Evolutionary conservation across 768 basidiomycete genomes (phyloP), one percentile per base, ranked within the genome.

Genomic region (Boletus reticuloceps): DNA sequence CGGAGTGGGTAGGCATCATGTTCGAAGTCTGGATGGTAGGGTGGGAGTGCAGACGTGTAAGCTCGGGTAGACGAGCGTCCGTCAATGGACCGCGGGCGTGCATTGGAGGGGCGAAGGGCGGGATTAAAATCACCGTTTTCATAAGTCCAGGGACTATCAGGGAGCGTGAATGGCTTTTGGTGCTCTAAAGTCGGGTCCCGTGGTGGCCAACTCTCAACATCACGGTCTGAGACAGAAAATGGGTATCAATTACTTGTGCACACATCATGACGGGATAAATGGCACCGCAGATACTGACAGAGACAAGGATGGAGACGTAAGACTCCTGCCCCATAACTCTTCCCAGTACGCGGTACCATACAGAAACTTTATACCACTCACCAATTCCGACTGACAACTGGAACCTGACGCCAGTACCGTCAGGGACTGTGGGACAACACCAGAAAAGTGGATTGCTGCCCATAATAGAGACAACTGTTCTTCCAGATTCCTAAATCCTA

Each of bases 81-180:
- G 53, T 42, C 65, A 34, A 56, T 56, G 46, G 68, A 51, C 25
- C 76, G 76, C 32, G 68, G 61, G 39, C 65, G 70, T 17, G 77
- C 62, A 58, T 83, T 88, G 38, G 82, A 84, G 0, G 93, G 86
- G 38, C 75, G 76, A 11, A 96, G 82, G 37, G 75, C 65, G 8
- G 94, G 94, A 65, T 97, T 97, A 14, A 94, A 64, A 14, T 77
- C 73, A 19, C 77, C 87, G 49, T 89, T 87, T 59, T 88, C 85
- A 65, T 91, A 96, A 14, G 92, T 92, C 87, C 94, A 97, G 6
- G 94, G 92, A 6, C 83, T 84, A 22, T 77, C 69, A 2, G 83
- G 80, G 34, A 85, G 79, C 34, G 67, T 69, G 59, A 84, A 79
- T 11, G 68, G 68, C 54, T 75, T 72, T 56, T 74, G 74, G 34